Base-by-base conservation (phyloP, 2,329 filamentous ascomycete species). In the Paecilomyces sp. region DNA sequence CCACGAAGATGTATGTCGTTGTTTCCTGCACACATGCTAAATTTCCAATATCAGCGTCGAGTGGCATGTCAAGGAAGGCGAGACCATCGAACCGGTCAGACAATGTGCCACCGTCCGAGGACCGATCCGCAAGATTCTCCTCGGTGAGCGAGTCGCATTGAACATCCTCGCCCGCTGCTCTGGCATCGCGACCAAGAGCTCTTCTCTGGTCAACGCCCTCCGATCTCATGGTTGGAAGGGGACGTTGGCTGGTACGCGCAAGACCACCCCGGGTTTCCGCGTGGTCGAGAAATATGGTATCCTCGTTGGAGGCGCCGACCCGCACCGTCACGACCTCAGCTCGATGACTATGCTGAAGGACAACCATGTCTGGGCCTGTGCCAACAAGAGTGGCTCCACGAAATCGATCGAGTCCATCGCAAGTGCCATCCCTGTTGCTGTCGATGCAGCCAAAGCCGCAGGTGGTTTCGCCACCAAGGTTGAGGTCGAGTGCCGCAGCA, bases 281-380 rank as follows among this genome's bases (percentile, higher is more conserved):
- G 79, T 97, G 3, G 92, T 97, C 9, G 94, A 99, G 77, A 99
- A 99, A 79, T 99, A 99, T 75, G 94, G 92, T 66, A 97, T 99
- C 88, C 80, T 97, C 24, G 88, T 96, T 15, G 94, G 93, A 59
- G 94, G 94, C 11, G 92, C 91, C 15, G 94, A 99, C 76, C 85
- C 88, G 2, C 94, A 99, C 75, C 83, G 94, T 33, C 91, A 96
- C 77, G 94, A 99, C 74, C 81, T 99, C 59, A 90, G 87, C 73
- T 85, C 88, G 64, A 97, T 99, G 94, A 92, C 92, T 59, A 99
- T 99, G 94, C 83, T 99, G 65, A 99, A 99, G 80, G 94, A 99
- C 77, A 99, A 99, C 77, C 94, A 99, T 77, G 88, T 99, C 60
- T 97, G 93, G 89, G 91, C 91, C 63, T 88, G 89, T 58, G 88